Evolutionary conservation across 148 eudicot genomes (phyloP), one percentile per base, ranked within the genome.

Genomic region (Chenopodium suecicum): DNA sequence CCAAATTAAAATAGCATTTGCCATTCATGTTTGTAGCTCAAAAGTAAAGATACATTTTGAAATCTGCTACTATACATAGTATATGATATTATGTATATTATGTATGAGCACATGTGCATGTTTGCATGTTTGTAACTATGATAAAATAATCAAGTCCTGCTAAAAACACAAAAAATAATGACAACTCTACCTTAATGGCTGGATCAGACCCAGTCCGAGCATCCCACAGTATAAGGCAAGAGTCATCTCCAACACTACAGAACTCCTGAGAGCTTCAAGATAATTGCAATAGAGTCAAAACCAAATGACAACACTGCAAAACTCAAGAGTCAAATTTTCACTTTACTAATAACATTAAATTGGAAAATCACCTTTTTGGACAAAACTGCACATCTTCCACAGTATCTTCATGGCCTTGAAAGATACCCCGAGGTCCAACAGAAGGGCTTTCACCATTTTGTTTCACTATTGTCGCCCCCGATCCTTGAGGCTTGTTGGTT

Each of bases 231-330:
- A 96, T 93, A 58, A 96, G 92, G 85, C 97, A 92, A 73, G 98
- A 96, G 89, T 96, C 99, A 86, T 96, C 99, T 41, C 99, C 99
- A 76, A 95, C 99, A 60, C 99, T 95, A 82, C 99, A 95, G 80
- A 95, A 95, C 86, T 93, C 97, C 93, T 95, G 98, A 11, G 94
- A 88, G 86, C 99, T 95, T 87, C 93, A 92, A 71, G 37, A 86
- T 75, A 25, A 69, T 83, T 19, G 79, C 11, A 81, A 48, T 22
- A 70, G 46, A 81, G 84, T 83, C 82, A 84, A 75, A 82, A 65
- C 67, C 47, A 74, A 87, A 48, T 71, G 80, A 44, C 47, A 13
- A 73, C 56, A 12, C 69, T 67, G 25, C 32, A 46, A 71, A 70
- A 52, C 70, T 27, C 54, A 56, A 17, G 6, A 67, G 22, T 32